These are phyloP conservation scores for Pseudomassariella vexata DNA, from an alignment of 2,329 filamentous ascomycete species.

Conservation along the genomic window DNA sequence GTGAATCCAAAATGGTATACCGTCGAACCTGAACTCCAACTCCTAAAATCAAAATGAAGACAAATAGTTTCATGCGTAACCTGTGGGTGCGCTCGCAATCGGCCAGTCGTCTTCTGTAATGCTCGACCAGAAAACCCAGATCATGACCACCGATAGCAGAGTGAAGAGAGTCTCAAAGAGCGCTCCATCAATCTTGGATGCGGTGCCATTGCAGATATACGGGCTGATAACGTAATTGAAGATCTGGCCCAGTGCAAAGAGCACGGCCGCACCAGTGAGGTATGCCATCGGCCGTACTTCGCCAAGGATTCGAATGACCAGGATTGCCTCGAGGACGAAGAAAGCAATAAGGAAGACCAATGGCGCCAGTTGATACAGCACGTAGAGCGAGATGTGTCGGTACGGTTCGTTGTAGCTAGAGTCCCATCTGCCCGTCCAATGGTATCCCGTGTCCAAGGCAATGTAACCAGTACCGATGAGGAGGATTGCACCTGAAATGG, in stretches of 20 bases:
- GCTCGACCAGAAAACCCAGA: constrained; percentile 98
- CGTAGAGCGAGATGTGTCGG: constrained; percentile 81
- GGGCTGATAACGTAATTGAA: constrained; percentile 94
- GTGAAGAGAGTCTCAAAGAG: constrained; percentile 94
- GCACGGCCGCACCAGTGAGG: constrained; percentile 63
- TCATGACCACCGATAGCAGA: constrained; percentile 69
- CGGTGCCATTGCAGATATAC: constrained; percentile 79
- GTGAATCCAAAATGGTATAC: constrained; percentile 23
- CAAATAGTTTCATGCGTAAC: constrained; percentile 28
- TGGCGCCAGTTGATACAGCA: constrained; percentile 85
- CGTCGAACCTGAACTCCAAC: constrained; percentile 25
- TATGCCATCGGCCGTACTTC: constrained; percentile 93
- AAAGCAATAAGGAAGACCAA: constrained; percentile 85
- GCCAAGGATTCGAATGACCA: constrained; percentile 81
- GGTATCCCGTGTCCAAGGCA: constrained; percentile 84
- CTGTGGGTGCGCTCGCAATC: constrained; percentile 35
- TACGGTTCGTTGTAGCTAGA: constrained; percentile 53
- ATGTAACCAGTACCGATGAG: constrained; percentile 94
- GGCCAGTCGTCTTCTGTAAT: constrained; percentile 99
- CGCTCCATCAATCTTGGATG: constrained; percentile 84
- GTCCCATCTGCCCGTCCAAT: constrained; percentile 76
- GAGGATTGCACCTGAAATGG: constrained; percentile 63
- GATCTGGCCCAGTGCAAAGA: constrained; percentile 89
- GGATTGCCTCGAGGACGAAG: constrained; percentile 74
- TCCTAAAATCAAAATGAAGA: constrained; percentile 20